phyloP scores from a whole-genome alignment of 192 early-diverging fungal genomes.

The Phycomyces nitens region DNA sequence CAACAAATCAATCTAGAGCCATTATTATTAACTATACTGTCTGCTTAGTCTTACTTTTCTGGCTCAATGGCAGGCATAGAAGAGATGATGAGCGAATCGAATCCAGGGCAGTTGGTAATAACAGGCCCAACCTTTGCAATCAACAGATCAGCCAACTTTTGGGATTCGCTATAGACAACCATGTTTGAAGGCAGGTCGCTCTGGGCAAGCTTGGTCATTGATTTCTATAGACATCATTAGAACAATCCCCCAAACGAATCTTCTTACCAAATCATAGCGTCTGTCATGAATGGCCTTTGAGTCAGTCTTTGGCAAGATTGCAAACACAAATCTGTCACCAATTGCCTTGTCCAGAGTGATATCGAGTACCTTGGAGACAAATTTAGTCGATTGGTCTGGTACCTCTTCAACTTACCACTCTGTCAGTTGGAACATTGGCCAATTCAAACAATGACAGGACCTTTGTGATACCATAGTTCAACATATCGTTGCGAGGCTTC shows the following conservation, averaged over 20 bases:
- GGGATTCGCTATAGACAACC: conserved; percentile 25
- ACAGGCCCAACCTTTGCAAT: conserved; percentile 18
- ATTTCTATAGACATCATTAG: conserved; percentile 29
- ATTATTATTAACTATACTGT: too few species aligned
- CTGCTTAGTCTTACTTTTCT: conserved; percentile 17
- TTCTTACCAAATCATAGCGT: conserved; percentile 55
- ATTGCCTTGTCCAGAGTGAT: conserved; percentile 47
- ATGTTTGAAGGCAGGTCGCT: conserved; percentile 27
- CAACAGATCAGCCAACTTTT: conserved; percentile 33
- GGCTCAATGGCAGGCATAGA: conserved; percentile 28
- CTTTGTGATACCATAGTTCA: conserved; percentile 21
- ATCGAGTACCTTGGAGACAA: conserved; percentile 26
- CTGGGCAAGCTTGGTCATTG: conserved; percentile 54
- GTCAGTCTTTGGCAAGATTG: conserved; percentile 53
- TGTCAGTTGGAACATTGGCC: conserved; percentile 31
- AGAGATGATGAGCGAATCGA: conserved; percentile 30
- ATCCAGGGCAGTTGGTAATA: conserved; percentile 10
- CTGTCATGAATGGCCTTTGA: conserved; percentile 53
- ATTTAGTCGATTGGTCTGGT: too few species aligned
- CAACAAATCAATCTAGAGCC: too few species aligned
- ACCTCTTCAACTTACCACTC: conserved; percentile 36
- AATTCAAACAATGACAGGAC: conserved; percentile 30
- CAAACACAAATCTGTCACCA: conserved; percentile 62
- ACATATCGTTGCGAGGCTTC: conserved; percentile 50
- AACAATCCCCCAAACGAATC: too few species aligned